These are phyloP conservation scores for Debaryomyces sp. DNA, from an alignment of 1,139 yeast species.

Conservation along the genomic window DNA sequence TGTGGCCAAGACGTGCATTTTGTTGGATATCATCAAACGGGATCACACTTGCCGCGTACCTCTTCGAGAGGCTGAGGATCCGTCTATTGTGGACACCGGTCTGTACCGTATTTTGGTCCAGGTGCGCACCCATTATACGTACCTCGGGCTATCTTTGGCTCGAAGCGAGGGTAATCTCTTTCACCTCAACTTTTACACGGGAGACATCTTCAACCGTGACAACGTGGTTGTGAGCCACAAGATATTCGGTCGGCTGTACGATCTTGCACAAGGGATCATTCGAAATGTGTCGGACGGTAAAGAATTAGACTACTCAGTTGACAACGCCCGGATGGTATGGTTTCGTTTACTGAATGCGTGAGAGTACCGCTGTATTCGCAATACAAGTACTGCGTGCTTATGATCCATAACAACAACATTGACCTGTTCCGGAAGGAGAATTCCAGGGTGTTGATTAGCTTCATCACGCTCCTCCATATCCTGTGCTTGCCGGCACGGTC, in stretches of 20 bases:
- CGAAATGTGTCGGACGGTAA: neutral
- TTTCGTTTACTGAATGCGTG: neutral
- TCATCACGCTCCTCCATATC: neutral
- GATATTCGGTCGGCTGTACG: neutral
- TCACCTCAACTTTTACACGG: neutral
- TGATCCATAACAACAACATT: neutral
- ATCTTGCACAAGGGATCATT: neutral
- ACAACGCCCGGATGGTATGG: neutral
- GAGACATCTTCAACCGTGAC: neutral
- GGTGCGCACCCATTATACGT: neutral
- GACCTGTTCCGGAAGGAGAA: neutral
- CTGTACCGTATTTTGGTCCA: neutral
- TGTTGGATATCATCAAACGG: neutral
- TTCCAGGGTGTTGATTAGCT: neutral
- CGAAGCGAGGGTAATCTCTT: neutral
- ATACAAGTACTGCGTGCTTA: neutral
- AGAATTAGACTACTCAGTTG: neutral
- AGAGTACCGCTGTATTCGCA: neutral
- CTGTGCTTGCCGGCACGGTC: slow-evolving; percentile 1
- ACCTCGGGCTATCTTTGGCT: neutral
- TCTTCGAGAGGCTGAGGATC: neutral
- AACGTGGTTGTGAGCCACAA: neutral
- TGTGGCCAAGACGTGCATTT: neutral
- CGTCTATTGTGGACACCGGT: neutral
- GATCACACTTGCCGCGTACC: neutral